Base-by-base conservation (phyloP, 441 rosid genomes). In the Caryocar brasiliense region DNA sequence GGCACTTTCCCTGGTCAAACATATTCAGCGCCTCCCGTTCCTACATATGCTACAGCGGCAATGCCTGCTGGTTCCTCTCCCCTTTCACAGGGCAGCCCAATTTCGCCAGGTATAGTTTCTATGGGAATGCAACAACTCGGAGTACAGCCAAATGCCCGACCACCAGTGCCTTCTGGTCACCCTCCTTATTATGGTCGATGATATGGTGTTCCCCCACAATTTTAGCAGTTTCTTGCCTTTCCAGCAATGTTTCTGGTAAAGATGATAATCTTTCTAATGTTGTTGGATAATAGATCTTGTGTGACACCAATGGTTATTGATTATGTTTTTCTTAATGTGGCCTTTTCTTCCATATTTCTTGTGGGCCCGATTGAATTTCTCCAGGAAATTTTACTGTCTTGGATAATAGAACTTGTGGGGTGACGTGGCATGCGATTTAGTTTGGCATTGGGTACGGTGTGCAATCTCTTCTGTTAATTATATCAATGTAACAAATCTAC, bases 101-200 rank as follows among this genome's bases (percentile, higher is more conserved):
- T 57, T 10, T 59, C 61, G 6, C 61, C 61, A 4, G 58, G 66
- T 41, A 54, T 50, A 14, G 50, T 66, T 61, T 52, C 72, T 20
- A 54, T 47, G 56, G 39, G 47, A 33, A 34, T 62, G 67, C 14
- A 36, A 40, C 79, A 62, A 19, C 68, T 57, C 17, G 80, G 74
- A 10, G 41, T 38, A 27, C 82, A 38, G 34, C 65, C 68, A 25
- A 71, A 71, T 60, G 28, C 56, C 36, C 65, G 62, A 29, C 71
- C 81, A n/a, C n/a, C 5, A 63, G 68, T 23, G 78, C 61, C 56
- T 11, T 61, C 73, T 0, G 86, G 70, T 40, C 74, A 62, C 61
- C 74, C 82, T 47, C 75, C 74, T 44, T 74, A 67, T 58, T 75
- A 79, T 35, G 58, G 74, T 24, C 56, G 59, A 59, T 79, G 70